These are phyloP conservation scores for Rhodotorula graminis DNA, from an alignment of 768 basidiomycete genomes.

Conservation along the genomic window DNA sequence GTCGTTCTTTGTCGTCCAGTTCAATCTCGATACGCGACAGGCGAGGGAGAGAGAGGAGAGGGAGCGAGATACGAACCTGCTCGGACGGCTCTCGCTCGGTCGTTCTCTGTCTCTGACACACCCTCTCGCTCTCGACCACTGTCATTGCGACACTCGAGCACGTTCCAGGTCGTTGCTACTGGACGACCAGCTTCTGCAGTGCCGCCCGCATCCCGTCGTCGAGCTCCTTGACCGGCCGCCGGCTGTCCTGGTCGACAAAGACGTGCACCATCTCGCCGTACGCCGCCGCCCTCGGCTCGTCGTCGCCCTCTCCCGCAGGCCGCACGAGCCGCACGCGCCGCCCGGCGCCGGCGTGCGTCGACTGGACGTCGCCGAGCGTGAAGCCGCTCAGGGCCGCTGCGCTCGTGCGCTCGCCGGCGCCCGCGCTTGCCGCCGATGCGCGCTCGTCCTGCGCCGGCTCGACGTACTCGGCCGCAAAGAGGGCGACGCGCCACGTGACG, in stretches of 20 bases:
- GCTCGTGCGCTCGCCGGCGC: background rate
- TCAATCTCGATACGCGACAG: too few relatives aligned
- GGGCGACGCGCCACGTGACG: conserved; percentile 15
- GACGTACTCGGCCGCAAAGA: conserved; percentile 16
- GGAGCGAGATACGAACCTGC: too few relatives aligned
- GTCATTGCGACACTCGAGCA: too few relatives aligned
- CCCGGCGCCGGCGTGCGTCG: too few relatives aligned
- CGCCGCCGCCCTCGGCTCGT: conserved; percentile 5
- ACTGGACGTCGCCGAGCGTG: background rate
- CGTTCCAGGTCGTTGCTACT: background rate
- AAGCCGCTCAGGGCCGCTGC: background rate
- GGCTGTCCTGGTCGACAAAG: conserved; percentile 12
- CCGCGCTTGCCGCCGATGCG: too few relatives aligned
- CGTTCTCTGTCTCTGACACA: too few relatives aligned
- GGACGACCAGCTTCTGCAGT: background rate
- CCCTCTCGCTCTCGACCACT: too few relatives aligned
- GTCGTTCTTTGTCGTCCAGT: too few relatives aligned
- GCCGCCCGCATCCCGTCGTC: background rate
- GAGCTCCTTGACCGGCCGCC: conserved; percentile 6
- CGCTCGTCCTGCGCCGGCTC: background rate
- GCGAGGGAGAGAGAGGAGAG: too few relatives aligned
- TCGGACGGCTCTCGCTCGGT: too few relatives aligned
- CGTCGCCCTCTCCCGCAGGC: too few relatives aligned
- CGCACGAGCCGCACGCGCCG: background rate
- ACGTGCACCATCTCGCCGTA: conserved; percentile 29